Evolutionary conservation across 129 eudicot genomes (phyloP), one percentile per base, ranked within the genome.

Genomic region (Escallonia rubra): DNA sequence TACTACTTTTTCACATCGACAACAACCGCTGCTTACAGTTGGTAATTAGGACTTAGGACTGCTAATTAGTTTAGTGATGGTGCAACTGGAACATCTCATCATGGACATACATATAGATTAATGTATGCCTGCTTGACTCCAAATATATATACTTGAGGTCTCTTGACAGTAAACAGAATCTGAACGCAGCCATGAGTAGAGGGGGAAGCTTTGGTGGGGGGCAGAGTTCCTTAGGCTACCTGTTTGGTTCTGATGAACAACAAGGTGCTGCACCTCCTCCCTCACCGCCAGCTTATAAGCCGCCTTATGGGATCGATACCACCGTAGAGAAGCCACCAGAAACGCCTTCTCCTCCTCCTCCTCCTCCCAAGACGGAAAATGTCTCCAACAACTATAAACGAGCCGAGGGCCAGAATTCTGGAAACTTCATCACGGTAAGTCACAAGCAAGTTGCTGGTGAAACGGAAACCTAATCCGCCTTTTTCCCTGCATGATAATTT

Each of bases 201-300:
- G 79, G 85, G 49, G 84, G 57, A 63, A 80, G 79, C 71, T 79
- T 57, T 52, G 86, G 93, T 14, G 89, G 93, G 72, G 90, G 87
- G 3, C 84, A 78, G 63, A 85, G 90, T 60, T 81, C 90, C 13
- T 64, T 85, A 60, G 93, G 93, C 5, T 86, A 82, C 61, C 72
- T 86, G 15, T 86, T 86, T 63, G 88, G 86, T 42, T 68, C 83
- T 44, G 79, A 71, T 63, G 59, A 38, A 4, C 51, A 79, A 67
- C 61, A 76, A 43, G 12, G 71, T 45, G 64, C 10, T 23, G 70
- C 61, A 15, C 72, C 63, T 10, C 72, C 81, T 15, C 76, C 60
- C 34, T 14, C 80, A 3, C 55, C 80, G 38, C 49, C 74, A 14
- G 59, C 38, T 57, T 43, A 63, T 14, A 43, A 58, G 48, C 92